Conservation (phyloP, 2,329 filamentous ascomycete genomes). For the Cryphonectria radicalis region DNA sequence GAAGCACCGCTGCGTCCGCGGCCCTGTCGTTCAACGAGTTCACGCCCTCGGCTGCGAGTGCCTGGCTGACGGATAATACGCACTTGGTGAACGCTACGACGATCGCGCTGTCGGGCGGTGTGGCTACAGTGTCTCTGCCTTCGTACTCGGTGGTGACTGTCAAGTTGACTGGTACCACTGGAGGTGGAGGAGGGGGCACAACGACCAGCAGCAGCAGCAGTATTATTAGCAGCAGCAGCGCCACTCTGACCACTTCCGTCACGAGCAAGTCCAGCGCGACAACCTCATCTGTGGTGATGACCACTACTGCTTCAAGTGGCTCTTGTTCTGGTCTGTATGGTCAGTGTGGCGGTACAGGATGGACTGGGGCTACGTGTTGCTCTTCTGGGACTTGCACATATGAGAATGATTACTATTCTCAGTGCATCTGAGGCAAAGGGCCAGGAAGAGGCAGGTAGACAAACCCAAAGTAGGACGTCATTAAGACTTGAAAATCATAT, state of each 20-base stretch:
- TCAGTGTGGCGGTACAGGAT: conserved; percentile 28
- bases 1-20: conserved; percentile 36
- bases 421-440: conserved; percentile 7
- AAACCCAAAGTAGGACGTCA: not conserved
- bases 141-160: conserved; percentile 34
- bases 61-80: conserved; percentile 44
- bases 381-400: conserved; percentile 49
- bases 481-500: not conserved
- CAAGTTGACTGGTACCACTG: conserved; percentile 28
- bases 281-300: not conserved
- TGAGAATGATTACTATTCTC: conserved; percentile 44
- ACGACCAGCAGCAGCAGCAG: conserved; percentile 13
- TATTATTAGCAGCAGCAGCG: not conserved
- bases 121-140: conserved; percentile 34
- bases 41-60: conserved; percentile 35
- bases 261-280: conserved; percentile 8
- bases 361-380: conserved; percentile 40
- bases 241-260: not conserved
- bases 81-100: conserved; percentile 33
- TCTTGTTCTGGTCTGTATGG: conserved; percentile 17
- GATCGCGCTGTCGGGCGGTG: conserved; percentile 29
- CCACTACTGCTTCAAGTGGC: conserved; percentile 5
- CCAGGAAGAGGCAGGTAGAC: too few relatives aligned
- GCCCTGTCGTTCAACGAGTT: conserved; percentile 38
- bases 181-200: conserved; percentile 8